Conservation (phyloP, 73 alveolate species). For the Urostyla sp. region DNA sequence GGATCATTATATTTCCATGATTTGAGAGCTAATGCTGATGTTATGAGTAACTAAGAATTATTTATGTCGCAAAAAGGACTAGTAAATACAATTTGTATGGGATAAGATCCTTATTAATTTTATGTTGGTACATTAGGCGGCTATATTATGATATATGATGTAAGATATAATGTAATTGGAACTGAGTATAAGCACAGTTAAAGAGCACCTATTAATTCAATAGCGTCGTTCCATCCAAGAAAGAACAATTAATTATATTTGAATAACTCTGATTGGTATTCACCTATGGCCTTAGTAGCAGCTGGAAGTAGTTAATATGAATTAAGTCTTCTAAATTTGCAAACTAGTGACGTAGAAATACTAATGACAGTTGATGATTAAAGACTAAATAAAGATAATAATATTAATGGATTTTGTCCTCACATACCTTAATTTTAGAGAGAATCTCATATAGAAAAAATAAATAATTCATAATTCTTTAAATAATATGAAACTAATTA, state of each 20-base stretch:
- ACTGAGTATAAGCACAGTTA: constrained; percentile 32
- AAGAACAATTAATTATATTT: neutral
- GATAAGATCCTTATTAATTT: constrained; percentile 50
- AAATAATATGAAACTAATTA: neutral
- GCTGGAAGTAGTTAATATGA: constrained; percentile 55
- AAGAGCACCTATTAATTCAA: constrained; percentile 48
- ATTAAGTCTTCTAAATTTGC: constrained; percentile 38
- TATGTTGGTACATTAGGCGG: constrained; percentile 74
- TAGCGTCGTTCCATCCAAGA: constrained; percentile 38
- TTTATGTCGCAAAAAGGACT: constrained; percentile 43
- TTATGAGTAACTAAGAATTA: constrained; percentile 42
- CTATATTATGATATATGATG: constrained; percentile 64
- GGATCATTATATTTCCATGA: constrained; percentile 67
- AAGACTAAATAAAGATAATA: constrained; percentile 11
- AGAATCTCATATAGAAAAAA: neutral
- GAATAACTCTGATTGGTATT: constrained; percentile 16
- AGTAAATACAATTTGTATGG: constrained; percentile 22
- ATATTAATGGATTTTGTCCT: constrained; percentile 19
- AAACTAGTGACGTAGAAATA: constrained; percentile 39
- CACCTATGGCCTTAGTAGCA: constrained; percentile 50
- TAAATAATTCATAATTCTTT: neutral
- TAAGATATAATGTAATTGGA: constrained; percentile 59
- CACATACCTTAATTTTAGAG: constrained; percentile 16
- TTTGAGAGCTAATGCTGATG: constrained; percentile 58
- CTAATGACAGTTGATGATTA: constrained; percentile 51